These are phyloP conservation scores for Capronia coronata DNA, from an alignment of 2,329 filamentous ascomycete species.

Conservation along the genomic window DNA sequence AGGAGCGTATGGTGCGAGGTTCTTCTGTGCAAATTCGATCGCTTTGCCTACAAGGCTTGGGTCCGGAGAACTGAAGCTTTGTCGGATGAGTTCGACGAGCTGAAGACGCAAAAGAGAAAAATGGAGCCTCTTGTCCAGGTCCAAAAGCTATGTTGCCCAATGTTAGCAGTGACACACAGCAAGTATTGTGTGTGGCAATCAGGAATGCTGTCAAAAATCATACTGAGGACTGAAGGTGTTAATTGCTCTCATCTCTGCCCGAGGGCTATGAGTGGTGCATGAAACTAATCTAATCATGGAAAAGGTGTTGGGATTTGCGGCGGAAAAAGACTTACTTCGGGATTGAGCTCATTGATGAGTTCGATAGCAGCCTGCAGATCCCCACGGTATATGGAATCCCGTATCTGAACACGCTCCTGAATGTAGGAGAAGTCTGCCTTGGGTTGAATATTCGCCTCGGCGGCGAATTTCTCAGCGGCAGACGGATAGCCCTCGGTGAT, in stretches of 20 bases:
- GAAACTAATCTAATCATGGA: constrained; percentile 94
- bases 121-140: constrained; percentile 73
- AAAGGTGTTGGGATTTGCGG: constrained; percentile 30
- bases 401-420: constrained; percentile 70
- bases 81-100: constrained; percentile 83
- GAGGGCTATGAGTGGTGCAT: constrained; percentile 99
- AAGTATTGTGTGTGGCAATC: constrained; percentile 10
- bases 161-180: constrained; percentile 8
- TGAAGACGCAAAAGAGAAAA: constrained; percentile 87
- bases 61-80: constrained; percentile 54
- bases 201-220: constrained; percentile 50
- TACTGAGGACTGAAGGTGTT: constrained; percentile 77
- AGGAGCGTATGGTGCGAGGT: constrained; percentile 80
- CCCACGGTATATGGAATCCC: constrained; percentile 76
- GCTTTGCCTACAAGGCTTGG: constrained; percentile 68
- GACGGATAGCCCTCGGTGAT: constrained; percentile 92
- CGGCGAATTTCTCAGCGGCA: constrained; percentile 86
- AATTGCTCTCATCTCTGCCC: constrained; percentile 84
- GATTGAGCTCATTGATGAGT: constrained; percentile 80
- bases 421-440: constrained; percentile 68
- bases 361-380: constrained; percentile 81
- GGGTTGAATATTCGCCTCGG: constrained; percentile 79
- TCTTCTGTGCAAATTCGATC: constrained; percentile 76
- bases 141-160: constrained; percentile 62
- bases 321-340: constrained; percentile 61